These are phyloP conservation scores for Blastobotrys americana DNA, from an alignment of 805 yeast genomes.

Conservation along the genomic window DNA sequence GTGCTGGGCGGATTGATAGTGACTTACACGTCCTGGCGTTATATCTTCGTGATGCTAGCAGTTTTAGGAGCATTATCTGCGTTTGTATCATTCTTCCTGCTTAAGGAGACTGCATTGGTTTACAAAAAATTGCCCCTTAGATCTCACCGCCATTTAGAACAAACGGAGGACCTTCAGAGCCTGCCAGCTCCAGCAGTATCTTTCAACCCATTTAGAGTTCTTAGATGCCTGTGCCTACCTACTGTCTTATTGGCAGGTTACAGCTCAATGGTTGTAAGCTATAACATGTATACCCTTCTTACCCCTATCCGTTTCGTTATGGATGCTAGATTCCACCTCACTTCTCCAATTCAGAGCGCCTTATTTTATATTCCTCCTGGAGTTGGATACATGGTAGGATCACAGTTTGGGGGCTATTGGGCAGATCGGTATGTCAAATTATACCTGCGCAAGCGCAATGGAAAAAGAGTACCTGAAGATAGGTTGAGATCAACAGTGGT, in stretches of 20 bases:
- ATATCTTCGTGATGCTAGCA: slow-evolving; percentile 43
- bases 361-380: slow-evolving; percentile 54
- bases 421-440: slow-evolving; percentile 44
- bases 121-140: slow-evolving; percentile 9
- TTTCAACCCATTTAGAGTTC: slow-evolving; percentile 43
- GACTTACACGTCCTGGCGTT: slow-evolving; percentile 47
- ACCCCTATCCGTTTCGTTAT: slow-evolving; percentile 52
- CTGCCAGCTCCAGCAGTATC: slow-evolving; percentile 20
- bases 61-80: slow-evolving; percentile 37
- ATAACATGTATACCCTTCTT: slow-evolving; percentile 44
- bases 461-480: slow-evolving; percentile 47
- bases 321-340: slow-evolving; percentile 47
- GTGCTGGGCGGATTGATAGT: slow-evolving; percentile 47
- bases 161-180: slow-evolving; percentile 20
- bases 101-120: slow-evolving; percentile 33
- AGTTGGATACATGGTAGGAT: slow-evolving; percentile 44
- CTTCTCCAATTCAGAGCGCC: slow-evolving; percentile 43
- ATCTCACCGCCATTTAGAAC: too few relatives aligned
- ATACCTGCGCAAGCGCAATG: slow-evolving; percentile 35
- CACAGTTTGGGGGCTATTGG: slow-evolving; percentile 45
- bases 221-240: slow-evolving; percentile 37
- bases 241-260: slow-evolving; percentile 28
- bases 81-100: slow-evolving; percentile 36
- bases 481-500: slow-evolving; percentile 37
- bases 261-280: slow-evolving; percentile 36